phyloP scores from a whole-genome alignment of 2,329 filamentous ascomycete species.

The Knufia petricola region DNA sequence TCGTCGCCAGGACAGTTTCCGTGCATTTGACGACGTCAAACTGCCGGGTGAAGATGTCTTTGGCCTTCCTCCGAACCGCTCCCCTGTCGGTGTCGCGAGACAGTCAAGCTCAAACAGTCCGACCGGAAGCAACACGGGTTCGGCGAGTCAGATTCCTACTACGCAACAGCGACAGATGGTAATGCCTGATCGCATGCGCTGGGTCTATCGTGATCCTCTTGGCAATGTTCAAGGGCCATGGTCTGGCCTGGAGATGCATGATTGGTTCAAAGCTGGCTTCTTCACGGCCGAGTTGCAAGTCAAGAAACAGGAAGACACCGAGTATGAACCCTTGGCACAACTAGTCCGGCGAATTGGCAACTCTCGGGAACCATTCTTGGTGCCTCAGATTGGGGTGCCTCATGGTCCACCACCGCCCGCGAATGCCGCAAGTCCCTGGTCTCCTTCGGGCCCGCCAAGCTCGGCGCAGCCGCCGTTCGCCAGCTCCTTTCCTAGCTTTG shows the following conservation, averaged over 20 bases:
- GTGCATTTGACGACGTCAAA: slow-evolving; percentile 12
- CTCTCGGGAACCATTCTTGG: slow-evolving; percentile 91
- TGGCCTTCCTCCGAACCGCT: slow-evolving; percentile 18
- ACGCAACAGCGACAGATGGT: slow-evolving; percentile 82
- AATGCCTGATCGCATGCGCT: slow-evolving; percentile 97
- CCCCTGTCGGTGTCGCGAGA: slow-evolving; percentile 23
- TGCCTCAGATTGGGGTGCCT: slow-evolving; percentile 90
- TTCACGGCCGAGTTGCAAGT: slow-evolving; percentile 91
- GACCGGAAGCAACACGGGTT: slow-evolving; percentile 24
- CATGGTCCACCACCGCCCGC: slow-evolving; percentile 54
- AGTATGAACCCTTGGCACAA: slow-evolving; percentile 91
- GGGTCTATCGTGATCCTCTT: slow-evolving; percentile 95
- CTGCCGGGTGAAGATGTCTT: slow-evolving; percentile 4
- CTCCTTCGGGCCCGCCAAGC: slow-evolving; percentile 43
- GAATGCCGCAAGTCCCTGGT: slow-evolving; percentile 21
- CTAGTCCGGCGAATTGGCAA: slow-evolving; percentile 94
- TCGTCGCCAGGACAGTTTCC: slow-evolving; percentile 17
- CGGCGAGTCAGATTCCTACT: slow-evolving; percentile 56
- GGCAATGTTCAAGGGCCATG: slow-evolving; percentile 88
- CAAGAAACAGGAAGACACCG: slow-evolving; percentile 84
- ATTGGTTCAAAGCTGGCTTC: slow-evolving; percentile 98
- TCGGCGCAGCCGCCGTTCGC: slow-evolving; percentile 80
- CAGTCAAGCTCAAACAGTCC: slow-evolving; percentile 16
- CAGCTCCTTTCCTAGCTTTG: slow-evolving; percentile 89
- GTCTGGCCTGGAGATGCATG: slow-evolving; percentile 96